Evolutionary conservation across 345 rosid genomes (phyloP).

Genomic region (Adansonia digitata): DNA sequence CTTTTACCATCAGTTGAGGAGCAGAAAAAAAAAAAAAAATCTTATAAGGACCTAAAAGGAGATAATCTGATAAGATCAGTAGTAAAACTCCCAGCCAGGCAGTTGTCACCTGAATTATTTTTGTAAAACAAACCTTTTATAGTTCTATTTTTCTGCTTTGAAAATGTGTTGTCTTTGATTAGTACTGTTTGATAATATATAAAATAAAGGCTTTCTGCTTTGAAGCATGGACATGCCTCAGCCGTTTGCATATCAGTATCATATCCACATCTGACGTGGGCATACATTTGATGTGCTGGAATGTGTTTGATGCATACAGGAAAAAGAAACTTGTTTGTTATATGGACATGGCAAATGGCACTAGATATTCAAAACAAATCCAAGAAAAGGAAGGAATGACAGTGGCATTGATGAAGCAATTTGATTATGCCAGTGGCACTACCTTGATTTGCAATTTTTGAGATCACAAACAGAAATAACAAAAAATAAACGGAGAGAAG

Average conservation of each 20-base stretch:
- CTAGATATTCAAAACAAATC: too few species aligned
- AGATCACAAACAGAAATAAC: background rate
- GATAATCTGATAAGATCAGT: background rate
- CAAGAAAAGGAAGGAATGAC: too few species aligned
- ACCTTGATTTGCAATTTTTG: background rate
- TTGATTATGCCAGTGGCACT: background rate
- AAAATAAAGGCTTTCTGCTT: background rate
- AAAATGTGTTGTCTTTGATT: background rate
- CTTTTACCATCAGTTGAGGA: background rate
- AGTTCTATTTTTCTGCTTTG: background rate
- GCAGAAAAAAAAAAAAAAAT: background rate
- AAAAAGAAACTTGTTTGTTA: too few species aligned
- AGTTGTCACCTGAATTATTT: background rate
- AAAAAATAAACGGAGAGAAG: background rate
- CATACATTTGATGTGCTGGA: too few species aligned
- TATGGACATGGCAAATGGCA: too few species aligned
- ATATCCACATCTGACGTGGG: too few species aligned
- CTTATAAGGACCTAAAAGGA: background rate
- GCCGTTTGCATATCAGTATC: too few species aligned
- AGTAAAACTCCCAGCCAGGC: background rate
- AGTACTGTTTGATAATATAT: background rate
- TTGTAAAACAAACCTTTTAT: background rate
- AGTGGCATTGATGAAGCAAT: too few species aligned
- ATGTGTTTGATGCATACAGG: too few species aligned
- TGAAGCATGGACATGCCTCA: too few species aligned